Base-by-base conservation (phyloP, 2,329 filamentous ascomycete species). In the Exophiala mesophila region DNA sequence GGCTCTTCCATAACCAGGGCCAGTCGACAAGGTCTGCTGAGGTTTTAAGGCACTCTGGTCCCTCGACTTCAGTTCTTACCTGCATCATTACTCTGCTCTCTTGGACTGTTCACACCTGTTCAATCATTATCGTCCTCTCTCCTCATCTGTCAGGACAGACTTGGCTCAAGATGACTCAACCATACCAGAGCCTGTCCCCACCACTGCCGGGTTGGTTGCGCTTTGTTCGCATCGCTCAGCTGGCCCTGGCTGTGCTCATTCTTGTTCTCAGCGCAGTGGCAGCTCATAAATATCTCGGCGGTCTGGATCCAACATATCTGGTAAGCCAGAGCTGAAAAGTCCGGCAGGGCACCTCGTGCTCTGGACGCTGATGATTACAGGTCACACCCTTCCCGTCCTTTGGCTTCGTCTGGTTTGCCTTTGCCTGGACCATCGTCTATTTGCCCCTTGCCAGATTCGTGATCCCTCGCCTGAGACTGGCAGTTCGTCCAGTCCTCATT, bases 241-340 rank as follows among this genome's bases (percentile, higher is more conserved):
- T 70, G 9, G 53, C 86, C 30, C 77, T 92, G 55, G 72, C 80
- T 29, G 69, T 90, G 48, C 78, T 89, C 52, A 78, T 88, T 55
- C 74, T 94, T 4, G 86, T 83, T 18, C 64, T 92, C 26, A 82
- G 79, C 33, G 82, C 74, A 9, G 34, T 44, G 7, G 34, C 41
- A 13, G 34, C 41, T n/a, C 10, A 8, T 10, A 20, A 44, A 21
- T 39, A 32, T 15, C 19, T 44, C 7, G 16, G 13, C 20, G 35
- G 26, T 6, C 21, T 28, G 10, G 28, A 44, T 18, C 3, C 28
- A 3, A 6, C 18, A 5, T 38, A 23, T 8, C 15, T 44, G 34
- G 35, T 44, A 13, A 38, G 41, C 28, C 26, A 12, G 21, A 29
- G 4, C 12, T 19, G 4, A 6, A 5, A 31, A 13, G 29, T 5